phyloP scores from a whole-genome alignment of 2,329 filamentous ascomycete species.

The Zasmidium cellare region DNA sequence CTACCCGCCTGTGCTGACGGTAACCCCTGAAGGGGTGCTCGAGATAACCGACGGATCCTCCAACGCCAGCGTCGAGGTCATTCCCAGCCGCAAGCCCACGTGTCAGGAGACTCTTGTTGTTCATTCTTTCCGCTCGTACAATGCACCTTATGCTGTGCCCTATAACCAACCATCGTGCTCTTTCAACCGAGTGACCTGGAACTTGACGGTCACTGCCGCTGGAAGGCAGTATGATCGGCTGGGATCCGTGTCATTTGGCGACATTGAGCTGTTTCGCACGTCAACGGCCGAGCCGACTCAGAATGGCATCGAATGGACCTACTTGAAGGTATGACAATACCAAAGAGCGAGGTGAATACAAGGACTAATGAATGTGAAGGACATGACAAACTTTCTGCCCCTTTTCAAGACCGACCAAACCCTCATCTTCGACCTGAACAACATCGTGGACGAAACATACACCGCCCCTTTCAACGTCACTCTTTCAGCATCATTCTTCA shows the following conservation, averaged over 20 bases:
- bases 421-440: slow-evolving; percentile 78
- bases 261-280: slow-evolving; percentile 79
- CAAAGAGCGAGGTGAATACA: neutral
- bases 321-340: slow-evolving; percentile 55
- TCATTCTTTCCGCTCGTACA: slow-evolving; percentile 72
- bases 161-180: slow-evolving; percentile 67
- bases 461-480: slow-evolving; percentile 74
- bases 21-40: slow-evolving; percentile 37
- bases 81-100: slow-evolving; percentile 29
- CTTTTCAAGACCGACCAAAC: slow-evolving; percentile 71
- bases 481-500: slow-evolving; percentile 72
- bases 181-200: slow-evolving; percentile 74
- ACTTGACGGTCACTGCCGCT: slow-evolving; percentile 69
- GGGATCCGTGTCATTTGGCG: slow-evolving; percentile 72
- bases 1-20: slow-evolving; percentile 63
- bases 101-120: slow-evolving; percentile 66
- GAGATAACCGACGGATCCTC: slow-evolving; percentile 39
- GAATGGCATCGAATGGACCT: slow-evolving; percentile 72
- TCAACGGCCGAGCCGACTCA: slow-evolving; percentile 76
- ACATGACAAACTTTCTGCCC: slow-evolving; percentile 70
- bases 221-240: slow-evolving; percentile 77
- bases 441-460: slow-evolving; percentile 68
- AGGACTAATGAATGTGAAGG: slow-evolving; percentile 34
- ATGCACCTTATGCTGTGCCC: slow-evolving; percentile 69
- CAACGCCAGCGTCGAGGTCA: slow-evolving; percentile 28